These are phyloP conservation scores for Mytilinidion resinicola DNA, from an alignment of 495 filamentous ascomycete species.

Conservation along the genomic window DNA sequence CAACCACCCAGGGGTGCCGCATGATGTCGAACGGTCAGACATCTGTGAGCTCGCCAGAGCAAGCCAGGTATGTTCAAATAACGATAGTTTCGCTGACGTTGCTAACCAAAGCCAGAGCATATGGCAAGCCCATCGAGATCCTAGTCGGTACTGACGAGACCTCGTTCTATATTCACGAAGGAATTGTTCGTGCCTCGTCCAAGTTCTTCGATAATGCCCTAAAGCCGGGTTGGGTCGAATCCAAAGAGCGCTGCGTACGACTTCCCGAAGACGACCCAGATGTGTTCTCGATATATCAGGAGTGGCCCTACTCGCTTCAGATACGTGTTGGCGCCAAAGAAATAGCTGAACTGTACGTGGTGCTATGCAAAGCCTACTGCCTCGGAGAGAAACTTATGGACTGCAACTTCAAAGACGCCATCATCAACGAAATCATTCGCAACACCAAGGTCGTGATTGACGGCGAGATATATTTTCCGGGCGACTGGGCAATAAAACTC, in stretches of 20 bases:
- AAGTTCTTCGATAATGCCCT: slow-evolving; percentile 16
- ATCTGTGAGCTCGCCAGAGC: too few species aligned
- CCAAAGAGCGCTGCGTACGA: slow-evolving; percentile 3
- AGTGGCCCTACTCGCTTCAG: slow-evolving; percentile 14
- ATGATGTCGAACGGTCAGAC: too few species aligned
- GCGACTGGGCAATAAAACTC: not conserved
- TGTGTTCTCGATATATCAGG: slow-evolving; percentile 14
- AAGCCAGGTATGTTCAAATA: too few species aligned
- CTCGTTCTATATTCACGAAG: slow-evolving; percentile 18
- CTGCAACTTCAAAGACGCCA: slow-evolving; percentile 6
- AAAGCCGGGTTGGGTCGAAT: slow-evolving; percentile 13
- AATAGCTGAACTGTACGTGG: too few species aligned
- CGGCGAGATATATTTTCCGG: not conserved
- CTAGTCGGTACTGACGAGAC: slow-evolving; percentile 5
- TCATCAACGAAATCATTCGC: slow-evolving; percentile 5
- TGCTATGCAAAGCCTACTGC: slow-evolving; percentile 5
- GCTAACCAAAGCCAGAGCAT: too few species aligned
- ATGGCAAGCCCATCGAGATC: slow-evolving; percentile 2
- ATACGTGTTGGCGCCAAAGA: slow-evolving; percentile 3
- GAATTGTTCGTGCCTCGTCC: slow-evolving; percentile 8
- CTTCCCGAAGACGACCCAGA: slow-evolving; percentile 15
- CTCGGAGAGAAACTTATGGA: slow-evolving; percentile 11
- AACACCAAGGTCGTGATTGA: not conserved
- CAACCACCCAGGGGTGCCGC: too few species aligned
- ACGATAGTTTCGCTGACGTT: too few species aligned